These are phyloP conservation scores for Copromyces sp. DNA, from an alignment of 495 filamentous ascomycete species.

Conservation along the genomic window DNA sequence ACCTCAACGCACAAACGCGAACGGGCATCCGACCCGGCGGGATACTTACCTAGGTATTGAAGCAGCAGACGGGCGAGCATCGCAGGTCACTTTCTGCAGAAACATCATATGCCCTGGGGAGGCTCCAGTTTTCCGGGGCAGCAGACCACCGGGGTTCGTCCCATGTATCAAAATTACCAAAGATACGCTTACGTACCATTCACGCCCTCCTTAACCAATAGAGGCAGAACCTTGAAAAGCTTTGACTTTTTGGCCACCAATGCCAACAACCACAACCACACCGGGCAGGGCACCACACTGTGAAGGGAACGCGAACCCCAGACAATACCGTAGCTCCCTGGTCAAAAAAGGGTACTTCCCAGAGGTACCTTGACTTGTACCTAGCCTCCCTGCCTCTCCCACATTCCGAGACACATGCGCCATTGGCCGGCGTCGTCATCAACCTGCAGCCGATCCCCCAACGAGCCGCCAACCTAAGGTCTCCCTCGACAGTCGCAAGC, in stretches of 20 bases:
- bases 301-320: no score
- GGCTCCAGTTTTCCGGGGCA: background rate
- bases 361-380: background rate
- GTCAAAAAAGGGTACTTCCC: background rate
- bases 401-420: constrained; percentile 27
- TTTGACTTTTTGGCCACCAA: background rate
- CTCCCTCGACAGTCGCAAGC: constrained; percentile 10
- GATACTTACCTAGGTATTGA: background rate
- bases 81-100: background rate
- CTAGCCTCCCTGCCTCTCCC: constrained; percentile 7
- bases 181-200: background rate
- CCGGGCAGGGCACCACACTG: no score
- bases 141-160: background rate
- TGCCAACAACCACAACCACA: background rate
- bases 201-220: background rate
- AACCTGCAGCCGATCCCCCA: constrained; percentile 26
- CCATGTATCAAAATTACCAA: background rate
- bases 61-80: background rate
- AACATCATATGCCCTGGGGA: background rate
- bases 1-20: background rate
- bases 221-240: background rate
- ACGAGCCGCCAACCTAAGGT: constrained; percentile 17
- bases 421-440: constrained; percentile 28
- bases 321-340: no score
- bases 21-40: background rate